Evolutionary conservation across 177 flowering plant species (phyloP).

Genomic region (Tripterygium wilfordii): DNA sequence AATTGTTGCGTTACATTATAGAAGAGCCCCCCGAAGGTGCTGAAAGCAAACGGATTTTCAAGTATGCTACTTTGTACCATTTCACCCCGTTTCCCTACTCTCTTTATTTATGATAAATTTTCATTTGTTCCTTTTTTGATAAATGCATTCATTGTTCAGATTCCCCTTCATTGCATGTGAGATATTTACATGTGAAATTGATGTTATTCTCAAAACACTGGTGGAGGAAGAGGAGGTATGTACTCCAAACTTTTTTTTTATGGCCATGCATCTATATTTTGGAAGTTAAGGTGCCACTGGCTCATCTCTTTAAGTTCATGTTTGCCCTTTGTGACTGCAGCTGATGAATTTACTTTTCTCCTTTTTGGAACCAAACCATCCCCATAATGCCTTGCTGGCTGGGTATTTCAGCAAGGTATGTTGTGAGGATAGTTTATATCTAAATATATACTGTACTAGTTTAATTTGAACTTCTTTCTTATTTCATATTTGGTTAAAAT

Average conservation of each 20-base stretch:
- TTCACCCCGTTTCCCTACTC: background rate
- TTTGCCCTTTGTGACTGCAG: constrained; percentile 39
- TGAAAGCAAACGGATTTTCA: constrained; percentile 78
- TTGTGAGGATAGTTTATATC: no score
- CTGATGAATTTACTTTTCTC: constrained; percentile 91
- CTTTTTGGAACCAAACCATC: constrained; percentile 79
- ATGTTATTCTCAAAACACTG: constrained; percentile 80
- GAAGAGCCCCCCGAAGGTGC: constrained; percentile 82
- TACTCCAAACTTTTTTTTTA: background rate
- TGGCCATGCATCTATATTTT: background rate
- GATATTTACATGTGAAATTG: constrained; percentile 92
- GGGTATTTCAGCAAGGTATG: constrained; percentile 94
- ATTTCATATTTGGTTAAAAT: background rate
- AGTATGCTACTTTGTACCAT: constrained; percentile 35
- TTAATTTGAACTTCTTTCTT: background rate
- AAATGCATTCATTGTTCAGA: constrained; percentile 35
- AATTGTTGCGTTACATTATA: constrained; percentile 65
- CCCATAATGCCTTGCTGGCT: constrained; percentile 81
- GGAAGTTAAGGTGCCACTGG: constrained; percentile 4
- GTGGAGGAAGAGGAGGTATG: constrained; percentile 94
- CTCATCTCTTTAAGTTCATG: constrained; percentile 6
- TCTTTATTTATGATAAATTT: background rate
- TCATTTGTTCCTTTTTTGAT: background rate
- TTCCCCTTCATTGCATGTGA: constrained; percentile 94
- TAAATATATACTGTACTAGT: no score